Conservation (phyloP, 2,329 filamentous ascomycete species). For the Diaporthe aspalathi region DNA sequence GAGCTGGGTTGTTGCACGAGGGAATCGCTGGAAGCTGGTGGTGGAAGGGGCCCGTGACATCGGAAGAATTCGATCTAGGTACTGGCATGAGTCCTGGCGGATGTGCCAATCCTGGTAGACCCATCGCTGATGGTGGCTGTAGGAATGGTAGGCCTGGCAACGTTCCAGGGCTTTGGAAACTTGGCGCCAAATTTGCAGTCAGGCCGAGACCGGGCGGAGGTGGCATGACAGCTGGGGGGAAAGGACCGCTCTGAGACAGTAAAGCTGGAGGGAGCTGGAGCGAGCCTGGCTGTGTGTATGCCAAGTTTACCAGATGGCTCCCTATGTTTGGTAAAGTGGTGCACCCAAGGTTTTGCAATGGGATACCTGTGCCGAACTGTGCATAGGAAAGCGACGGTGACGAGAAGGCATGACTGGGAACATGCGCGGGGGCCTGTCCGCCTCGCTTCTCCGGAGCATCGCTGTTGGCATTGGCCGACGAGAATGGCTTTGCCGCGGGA, state of each 20-base stretch:
- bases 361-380: background rate
- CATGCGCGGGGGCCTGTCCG: background rate
- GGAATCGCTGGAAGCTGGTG: conserved; percentile 24
- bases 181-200: background rate
- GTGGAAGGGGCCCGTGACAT: conserved; percentile 18
- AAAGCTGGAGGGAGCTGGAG: background rate
- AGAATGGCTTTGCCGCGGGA: conserved; percentile 37
- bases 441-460: background rate
- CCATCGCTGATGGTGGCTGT: background rate
- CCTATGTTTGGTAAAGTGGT: background rate
- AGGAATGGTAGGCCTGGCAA: background rate
- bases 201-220: conserved; percentile 4
- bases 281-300: background rate
- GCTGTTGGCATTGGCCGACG: background rate
- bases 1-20: conserved; percentile 34
- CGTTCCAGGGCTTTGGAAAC: background rate
- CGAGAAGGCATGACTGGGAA: background rate
- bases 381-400: background rate
- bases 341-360: conserved; percentile 8
- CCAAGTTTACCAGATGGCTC: conserved; percentile 1
- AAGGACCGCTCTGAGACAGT: background rate
- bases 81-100: background rate
- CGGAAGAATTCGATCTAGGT: background rate
- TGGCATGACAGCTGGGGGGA: background rate
- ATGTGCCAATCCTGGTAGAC: background rate